phyloP scores from a whole-genome alignment of 2,329 filamentous ascomycete genomes.

The Calcarisporium arbuscula region DNA sequence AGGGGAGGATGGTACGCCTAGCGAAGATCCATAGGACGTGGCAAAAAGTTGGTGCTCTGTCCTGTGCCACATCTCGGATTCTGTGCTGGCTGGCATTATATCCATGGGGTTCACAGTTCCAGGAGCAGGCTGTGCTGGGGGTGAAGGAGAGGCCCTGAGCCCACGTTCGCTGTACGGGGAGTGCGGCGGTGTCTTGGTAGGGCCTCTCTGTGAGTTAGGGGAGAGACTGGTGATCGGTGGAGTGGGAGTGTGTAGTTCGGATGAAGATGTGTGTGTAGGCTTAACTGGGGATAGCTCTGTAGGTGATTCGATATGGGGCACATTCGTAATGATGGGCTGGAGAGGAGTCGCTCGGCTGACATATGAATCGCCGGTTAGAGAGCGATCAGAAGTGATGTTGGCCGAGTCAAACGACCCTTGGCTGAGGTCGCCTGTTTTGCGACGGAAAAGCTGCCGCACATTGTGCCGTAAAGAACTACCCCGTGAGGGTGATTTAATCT shows the following conservation, averaged over 20 bases:
- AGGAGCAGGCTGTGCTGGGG: conserved; percentile 29
- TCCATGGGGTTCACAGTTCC: conserved; percentile 49
- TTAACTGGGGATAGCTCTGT: conserved; percentile 6
- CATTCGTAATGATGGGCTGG: conserved; percentile 7
- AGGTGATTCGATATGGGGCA: conserved; percentile 9
- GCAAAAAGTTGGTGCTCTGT: conserved; percentile 29
- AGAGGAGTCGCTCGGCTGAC: conserved; percentile 7
- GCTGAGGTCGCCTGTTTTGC: conserved; percentile 19
- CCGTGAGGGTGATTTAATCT: conserved; percentile 23
- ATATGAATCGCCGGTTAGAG: neutral
- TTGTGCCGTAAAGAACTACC: conserved; percentile 29
- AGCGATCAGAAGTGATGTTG: neutral
- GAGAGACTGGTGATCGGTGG: conserved; percentile 6
- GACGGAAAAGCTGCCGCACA: conserved; percentile 28
- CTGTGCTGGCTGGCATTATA: conserved; percentile 39
- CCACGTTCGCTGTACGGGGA: conserved; percentile 17
- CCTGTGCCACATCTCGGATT: conserved; percentile 29
- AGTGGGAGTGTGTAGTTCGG: conserved; percentile 12
- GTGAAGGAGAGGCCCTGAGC: conserved; percentile 20
- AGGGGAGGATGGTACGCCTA: conserved; percentile 4
- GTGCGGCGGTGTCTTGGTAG: conserved; percentile 18
- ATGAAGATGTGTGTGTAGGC: too few species aligned
- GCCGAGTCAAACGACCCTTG: conserved; percentile 1
- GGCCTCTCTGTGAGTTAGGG: conserved; percentile 2
- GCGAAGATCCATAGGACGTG: conserved; percentile 20